Evolutionary conservation across 2,329 filamentous ascomycete genomes (phyloP), one percentile per base, ranked within the genome.

Genomic region (Boeremia lycopersici): DNA sequence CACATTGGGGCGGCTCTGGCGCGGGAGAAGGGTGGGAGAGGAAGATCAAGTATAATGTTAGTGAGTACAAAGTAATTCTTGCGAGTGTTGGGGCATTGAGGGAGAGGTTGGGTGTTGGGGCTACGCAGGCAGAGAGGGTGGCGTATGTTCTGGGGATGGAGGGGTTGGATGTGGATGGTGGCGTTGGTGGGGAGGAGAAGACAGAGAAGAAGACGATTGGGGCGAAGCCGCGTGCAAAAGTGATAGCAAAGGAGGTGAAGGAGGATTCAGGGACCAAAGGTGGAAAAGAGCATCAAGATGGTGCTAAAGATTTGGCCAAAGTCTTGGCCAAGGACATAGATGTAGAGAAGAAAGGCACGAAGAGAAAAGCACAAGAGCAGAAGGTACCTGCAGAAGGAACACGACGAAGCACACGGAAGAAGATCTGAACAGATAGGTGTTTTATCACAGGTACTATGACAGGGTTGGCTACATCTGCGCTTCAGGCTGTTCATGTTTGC

Each of bases 71-170:
- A 35, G 73, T 76, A n/a, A 70, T 93, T 23, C 77, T 80, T 31
- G 65, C 70, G 4, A 64, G 56, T 25, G 67, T 79, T 6, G 33
- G 61, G 44, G 56, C 59, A 46, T 19, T 77, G 45, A 59, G 59
- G 43, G 30, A 19, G 51, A 68, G 71, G 31, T 43, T 73, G 53
- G 56, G 53, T 15, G 65, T 72, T 2, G 78, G 73, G 29, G 87
- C 87, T 1, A 78, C 85, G 35, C 85, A 90, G 30, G 75, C 88
- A 5, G 89, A 92, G 73, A 87, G 83, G 70, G 88, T 87, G 15
- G 89, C 89, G 2, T 91, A 86, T 68, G 88, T 90, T 9, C 69
- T 90, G 44, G 83, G 89, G 67, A 85, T 60, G 59, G 65, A 66
- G 41, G 59, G 56, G 69, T 55, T 60, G 7, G 58, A 60, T 41